These are phyloP conservation scores for Phaeomoniella chlamydospora DNA, from an alignment of 2,329 filamentous ascomycete species.

Conservation along the genomic window DNA sequence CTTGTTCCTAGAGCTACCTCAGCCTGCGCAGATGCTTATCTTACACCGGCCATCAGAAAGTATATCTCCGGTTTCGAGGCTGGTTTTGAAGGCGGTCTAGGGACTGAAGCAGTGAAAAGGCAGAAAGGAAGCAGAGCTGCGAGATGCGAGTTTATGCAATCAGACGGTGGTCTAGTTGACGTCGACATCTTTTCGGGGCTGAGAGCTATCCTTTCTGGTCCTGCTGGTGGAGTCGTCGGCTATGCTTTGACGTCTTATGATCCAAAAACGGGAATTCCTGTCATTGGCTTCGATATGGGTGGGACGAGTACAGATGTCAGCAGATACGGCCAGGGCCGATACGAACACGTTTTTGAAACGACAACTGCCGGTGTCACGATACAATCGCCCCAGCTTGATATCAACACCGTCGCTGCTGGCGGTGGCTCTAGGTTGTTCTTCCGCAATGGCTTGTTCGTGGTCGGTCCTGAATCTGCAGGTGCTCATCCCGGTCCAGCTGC, in stretches of 20 bases:
- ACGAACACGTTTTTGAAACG: slow-evolving; percentile 89
- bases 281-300: slow-evolving; percentile 95
- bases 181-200: slow-evolving; percentile 60
- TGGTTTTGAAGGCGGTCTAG: slow-evolving; percentile 69
- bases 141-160: slow-evolving; percentile 94
- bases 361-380: slow-evolving; percentile 90
- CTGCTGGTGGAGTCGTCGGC: slow-evolving; percentile 85
- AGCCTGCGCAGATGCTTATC: slow-evolving; percentile 65
- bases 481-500: slow-evolving; percentile 86
- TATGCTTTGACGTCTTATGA: slow-evolving; percentile 90
- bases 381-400: slow-evolving; percentile 81
- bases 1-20: slow-evolving; percentile 61
- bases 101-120: slow-evolving; percentile 57
- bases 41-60: slow-evolving; percentile 65
- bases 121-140: slow-evolving; percentile 52
- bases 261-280: slow-evolving; percentile 61
- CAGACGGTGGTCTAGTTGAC: slow-evolving; percentile 55
- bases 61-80: slow-evolving; percentile 65
- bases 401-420: slow-evolving; percentile 87
- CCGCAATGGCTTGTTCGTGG: slow-evolving; percentile 79
- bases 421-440: slow-evolving; percentile 60
- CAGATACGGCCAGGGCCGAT: slow-evolving; percentile 62
- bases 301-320: slow-evolving; percentile 88
- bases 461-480: slow-evolving; percentile 81
- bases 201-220: slow-evolving; percentile 76